These are phyloP conservation scores for Penicillium decumbens DNA, from an alignment of 2,329 filamentous ascomycete species.

Conservation along the genomic window DNA sequence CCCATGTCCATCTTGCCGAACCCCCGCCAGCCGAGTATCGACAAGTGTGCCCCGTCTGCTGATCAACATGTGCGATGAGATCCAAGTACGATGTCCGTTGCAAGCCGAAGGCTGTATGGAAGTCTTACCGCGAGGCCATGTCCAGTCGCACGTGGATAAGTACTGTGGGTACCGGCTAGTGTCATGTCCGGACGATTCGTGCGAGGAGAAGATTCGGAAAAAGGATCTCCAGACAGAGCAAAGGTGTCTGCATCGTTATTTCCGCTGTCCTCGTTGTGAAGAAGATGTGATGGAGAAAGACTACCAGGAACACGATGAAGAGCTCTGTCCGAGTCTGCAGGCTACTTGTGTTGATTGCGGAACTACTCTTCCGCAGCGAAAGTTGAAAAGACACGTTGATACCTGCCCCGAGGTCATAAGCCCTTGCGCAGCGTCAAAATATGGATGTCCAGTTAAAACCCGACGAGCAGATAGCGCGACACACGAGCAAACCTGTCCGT, in stretches of 20 bases:
- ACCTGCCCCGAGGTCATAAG: conserved; percentile 36
- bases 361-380: conserved; percentile 29
- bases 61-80: conserved; percentile 58
- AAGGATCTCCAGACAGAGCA: conserved; percentile 50
- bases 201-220: conserved; percentile 50
- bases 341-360: conserved; percentile 38
- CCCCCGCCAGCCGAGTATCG: conserved; percentile 37
- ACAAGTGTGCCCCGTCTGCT: conserved; percentile 52
- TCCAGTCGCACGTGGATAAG: conserved; percentile 57
- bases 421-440: conserved; percentile 39
- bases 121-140: conserved; percentile 52
- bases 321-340: conserved; percentile 36
- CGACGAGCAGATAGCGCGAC: conserved; percentile 37
- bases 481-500: conserved; percentile 49
- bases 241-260: conserved; percentile 51
- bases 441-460: conserved; percentile 41
- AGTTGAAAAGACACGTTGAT: conserved; percentile 36
- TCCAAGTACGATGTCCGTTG: conserved; percentile 57
- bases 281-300: conserved; percentile 52
- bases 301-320: conserved; percentile 44
- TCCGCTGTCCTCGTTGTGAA: conserved; percentile 52
- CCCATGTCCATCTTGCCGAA: conserved; percentile 56
- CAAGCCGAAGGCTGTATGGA: conserved; percentile 51
- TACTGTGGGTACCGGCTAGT: conserved; percentile 56
- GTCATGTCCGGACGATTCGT: conserved; percentile 49